Evolutionary conservation across 108 stramenopile genomes (phyloP), one percentile per base, ranked within the genome.

Genomic region (Nitzschia sp.): DNA sequence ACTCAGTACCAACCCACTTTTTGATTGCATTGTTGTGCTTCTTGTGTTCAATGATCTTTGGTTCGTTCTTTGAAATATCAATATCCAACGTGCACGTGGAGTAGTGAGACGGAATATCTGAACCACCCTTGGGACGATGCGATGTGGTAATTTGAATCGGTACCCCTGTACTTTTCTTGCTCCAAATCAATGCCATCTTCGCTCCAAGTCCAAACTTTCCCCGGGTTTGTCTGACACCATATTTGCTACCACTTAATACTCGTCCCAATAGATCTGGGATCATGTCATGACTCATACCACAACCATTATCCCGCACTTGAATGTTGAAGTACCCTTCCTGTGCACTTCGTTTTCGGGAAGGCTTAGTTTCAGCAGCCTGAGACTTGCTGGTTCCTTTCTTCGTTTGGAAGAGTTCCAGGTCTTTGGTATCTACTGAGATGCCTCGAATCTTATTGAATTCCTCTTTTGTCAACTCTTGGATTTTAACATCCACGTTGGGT

Each of bases 121-220:
- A 53, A 19, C 56, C 48, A 26, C 73, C 87, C 17, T 65, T 70
- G 57, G 75, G 72, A 34, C 76, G 76, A 65, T 87, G 83, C 43
- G 83, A 70, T 25, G 86, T 86, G 21, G 75, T 78, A 12, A 98
- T 78, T 50, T 68, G 63, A 67, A 98, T 94, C 5, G 97, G 97
- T 43, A 95, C 76, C 0, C 95, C 95, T 8, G 95, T 96, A 63
- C 82, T 86, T 62, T 98, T 97, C 72, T 96, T 94, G 66, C 80
- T 79, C 97, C 97, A 98, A 54, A 98, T 98, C 65, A 98, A 70
- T 6, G 97, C 97, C 97, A 98, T 97, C 73, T 98, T 98, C 48
- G 97, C 95, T 8, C 70, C 70, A 52, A 98, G 73, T 26, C 97
- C 97, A 75, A 97, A 98, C 70, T 98, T 98, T 24, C 97, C 97